Evolutionary conservation across 768 basidiomycete genomes (phyloP).

Genomic region (Leccinellum luteum): DNA sequence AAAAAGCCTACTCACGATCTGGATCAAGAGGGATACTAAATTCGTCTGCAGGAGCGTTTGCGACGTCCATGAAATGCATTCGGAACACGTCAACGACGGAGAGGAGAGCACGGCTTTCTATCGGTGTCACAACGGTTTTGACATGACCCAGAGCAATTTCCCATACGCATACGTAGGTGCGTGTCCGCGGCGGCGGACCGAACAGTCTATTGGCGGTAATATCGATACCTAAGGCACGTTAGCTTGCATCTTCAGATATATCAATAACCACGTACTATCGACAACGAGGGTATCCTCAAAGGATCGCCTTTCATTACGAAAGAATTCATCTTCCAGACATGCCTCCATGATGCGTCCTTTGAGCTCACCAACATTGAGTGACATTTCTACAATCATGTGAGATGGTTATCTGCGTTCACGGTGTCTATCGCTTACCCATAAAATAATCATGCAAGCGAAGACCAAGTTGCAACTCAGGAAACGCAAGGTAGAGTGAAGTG

Average conservation of each 20-base stretch:
- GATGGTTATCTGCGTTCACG: slow-evolving; percentile 1
- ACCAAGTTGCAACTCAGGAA: slow-evolving; percentile 72
- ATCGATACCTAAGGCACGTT: slow-evolving; percentile 54
- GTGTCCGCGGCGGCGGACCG: slow-evolving; percentile 79
- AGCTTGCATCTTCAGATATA: background rate
- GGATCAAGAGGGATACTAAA: slow-evolving; percentile 64
- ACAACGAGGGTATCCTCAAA: slow-evolving; percentile 43
- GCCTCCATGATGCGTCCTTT: slow-evolving; percentile 48
- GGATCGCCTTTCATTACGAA: slow-evolving; percentile 15
- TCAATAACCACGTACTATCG: slow-evolving; percentile 37
- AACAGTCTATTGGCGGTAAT: slow-evolving; percentile 85
- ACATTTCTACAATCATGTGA: slow-evolving; percentile 57
- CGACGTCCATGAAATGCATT: slow-evolving; percentile 67
- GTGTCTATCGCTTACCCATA: slow-evolving; percentile 59
- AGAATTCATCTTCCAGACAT: slow-evolving; percentile 43
- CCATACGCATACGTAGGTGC: slow-evolving; percentile 93
- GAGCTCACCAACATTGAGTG: slow-evolving; percentile 66
- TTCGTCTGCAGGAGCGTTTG: slow-evolving; percentile 78
- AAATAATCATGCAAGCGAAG: slow-evolving; percentile 82
- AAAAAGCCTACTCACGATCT: slow-evolving; percentile 56
- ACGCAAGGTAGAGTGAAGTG: slow-evolving; percentile 49
- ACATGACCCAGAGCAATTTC: slow-evolving; percentile 73
- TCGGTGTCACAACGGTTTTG: slow-evolving; percentile 53
- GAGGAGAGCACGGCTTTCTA: slow-evolving; percentile 48
- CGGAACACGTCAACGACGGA: slow-evolving; percentile 58